Conservation (phyloP, 129 eudicot species). For the Lactuca sativa region DNA sequence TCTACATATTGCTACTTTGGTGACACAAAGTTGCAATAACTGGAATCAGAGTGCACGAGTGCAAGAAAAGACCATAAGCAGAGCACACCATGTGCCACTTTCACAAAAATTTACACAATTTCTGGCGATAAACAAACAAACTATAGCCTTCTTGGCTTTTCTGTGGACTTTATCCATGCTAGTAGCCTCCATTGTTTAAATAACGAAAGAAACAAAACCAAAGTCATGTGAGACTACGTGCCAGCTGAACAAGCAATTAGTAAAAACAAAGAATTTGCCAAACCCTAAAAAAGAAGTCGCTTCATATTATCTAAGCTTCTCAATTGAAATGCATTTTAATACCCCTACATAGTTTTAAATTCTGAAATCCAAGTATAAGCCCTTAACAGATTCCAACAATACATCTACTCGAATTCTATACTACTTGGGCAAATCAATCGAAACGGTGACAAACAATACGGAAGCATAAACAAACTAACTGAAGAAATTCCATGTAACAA, state of each 20-base stretch:
- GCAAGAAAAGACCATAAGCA: no score
- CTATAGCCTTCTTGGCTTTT: neutral
- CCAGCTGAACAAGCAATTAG: neutral
- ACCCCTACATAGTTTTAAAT: neutral
- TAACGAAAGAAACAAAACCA: neutral
- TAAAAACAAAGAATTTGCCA: neutral
- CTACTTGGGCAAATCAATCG: neutral
- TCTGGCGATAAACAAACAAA: no score
- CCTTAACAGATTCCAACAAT: slow-evolving; percentile 2
- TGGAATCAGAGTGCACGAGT: no score
- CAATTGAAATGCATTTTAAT: neutral
- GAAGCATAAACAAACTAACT: neutral
- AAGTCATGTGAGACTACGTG: neutral
- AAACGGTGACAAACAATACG: neutral
- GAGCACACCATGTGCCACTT: no score
- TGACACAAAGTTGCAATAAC: no score
- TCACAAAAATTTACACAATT: no score
- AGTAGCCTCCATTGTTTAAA: neutral
- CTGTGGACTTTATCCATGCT: neutral
- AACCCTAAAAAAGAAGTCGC: neutral
- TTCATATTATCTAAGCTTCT: neutral
- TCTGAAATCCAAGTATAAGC: slow-evolving; percentile 1
- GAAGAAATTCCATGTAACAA: neutral
- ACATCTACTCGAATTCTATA: slow-evolving; percentile 4
- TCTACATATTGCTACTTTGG: no score